Conservation (phyloP, 495 filamentous ascomycete genomes). For the Hypoxylon subgilvum region DNA sequence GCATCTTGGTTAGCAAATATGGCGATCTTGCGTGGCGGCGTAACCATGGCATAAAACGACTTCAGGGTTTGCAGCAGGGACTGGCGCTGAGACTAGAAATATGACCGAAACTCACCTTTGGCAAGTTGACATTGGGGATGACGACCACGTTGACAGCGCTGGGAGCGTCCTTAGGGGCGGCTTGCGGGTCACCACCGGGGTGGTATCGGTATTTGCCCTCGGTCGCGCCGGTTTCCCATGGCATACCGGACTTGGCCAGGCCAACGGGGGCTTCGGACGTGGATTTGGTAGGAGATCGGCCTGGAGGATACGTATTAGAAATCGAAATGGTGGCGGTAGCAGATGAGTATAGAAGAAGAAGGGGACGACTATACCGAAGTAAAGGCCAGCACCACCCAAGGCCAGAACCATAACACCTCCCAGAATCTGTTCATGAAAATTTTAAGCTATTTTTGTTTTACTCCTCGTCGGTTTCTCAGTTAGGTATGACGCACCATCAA, state of each 20-base stretch:
- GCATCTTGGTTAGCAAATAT: constrained; percentile 33
- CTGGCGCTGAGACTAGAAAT: not conserved
- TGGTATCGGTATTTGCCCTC: constrained; percentile 88
- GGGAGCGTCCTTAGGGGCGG: constrained; percentile 83
- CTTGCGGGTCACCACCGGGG: constrained; percentile 80
- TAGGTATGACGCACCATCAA: constrained; percentile 53
- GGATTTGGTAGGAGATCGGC: constrained; percentile 82
- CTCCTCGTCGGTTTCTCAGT: no score
- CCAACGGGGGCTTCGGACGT: constrained; percentile 80
- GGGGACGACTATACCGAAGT: constrained; percentile 68
- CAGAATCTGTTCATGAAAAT: constrained; percentile 68
- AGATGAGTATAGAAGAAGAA: not conserved
- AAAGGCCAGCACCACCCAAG: constrained; percentile 85
- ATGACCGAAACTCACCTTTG: constrained; percentile 67
- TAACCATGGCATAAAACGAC: not conserved
- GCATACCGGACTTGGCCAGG: constrained; percentile 77
- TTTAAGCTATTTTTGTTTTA: no score
- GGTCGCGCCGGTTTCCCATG: constrained; percentile 75
- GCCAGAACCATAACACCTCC: constrained; percentile 89
- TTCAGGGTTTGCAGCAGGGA: not conserved
- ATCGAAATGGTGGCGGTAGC: not conserved
- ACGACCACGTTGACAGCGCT: constrained; percentile 93
- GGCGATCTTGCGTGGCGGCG: not conserved
- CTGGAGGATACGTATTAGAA: constrained; percentile 53
- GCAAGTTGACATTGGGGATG: constrained; percentile 88